A percentile compares a stretch with the other conserved stretches of the same genome.
Conservation (phyloP, 108 stramenopile genomes). For the Skeletonema grethae region DNA sequence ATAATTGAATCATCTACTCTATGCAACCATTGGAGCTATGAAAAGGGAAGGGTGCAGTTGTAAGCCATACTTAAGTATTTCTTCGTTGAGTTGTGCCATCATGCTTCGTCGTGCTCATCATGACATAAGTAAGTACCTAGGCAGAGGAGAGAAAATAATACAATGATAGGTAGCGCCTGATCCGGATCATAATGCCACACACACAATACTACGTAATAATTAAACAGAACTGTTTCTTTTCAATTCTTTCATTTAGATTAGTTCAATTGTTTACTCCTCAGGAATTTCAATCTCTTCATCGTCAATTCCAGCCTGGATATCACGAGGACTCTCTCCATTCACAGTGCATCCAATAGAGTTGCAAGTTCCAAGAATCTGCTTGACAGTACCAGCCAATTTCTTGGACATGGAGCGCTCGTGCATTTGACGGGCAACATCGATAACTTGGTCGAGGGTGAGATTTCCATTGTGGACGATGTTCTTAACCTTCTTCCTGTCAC, state of each 20-base stretch:
- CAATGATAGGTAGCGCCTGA: too few species aligned
- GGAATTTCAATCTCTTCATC: slow-evolving; percentile 94
- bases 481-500: slow-evolving; percentile 99
- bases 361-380: slow-evolving; percentile 99
- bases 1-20: too few species aligned
- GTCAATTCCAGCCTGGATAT: slow-evolving; percentile 90
- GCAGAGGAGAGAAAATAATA: too few species aligned
- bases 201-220: neutral
- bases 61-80: too few species aligned
- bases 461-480: slow-evolving; percentile 99
- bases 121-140: too few species aligned
- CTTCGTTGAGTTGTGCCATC: too few species aligned
- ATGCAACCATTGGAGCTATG: too few species aligned
- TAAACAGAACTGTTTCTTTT: neutral
- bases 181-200: neutral
- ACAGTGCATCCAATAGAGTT: slow-evolving; percentile 99
- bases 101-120: too few species aligned
- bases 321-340: slow-evolving; percentile 96
- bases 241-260: slow-evolving; percentile 4
- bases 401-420: slow-evolving; percentile 97
- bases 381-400: slow-evolving; percentile 94
- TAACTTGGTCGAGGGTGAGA: slow-evolving; percentile 98
- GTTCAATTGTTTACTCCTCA: slow-evolving; percentile 72
- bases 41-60: too few species aligned
- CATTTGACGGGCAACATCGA: slow-evolving; percentile 98